Base-by-base conservation (phyloP, 352 stramenopile species). In the Paralagenidium karlingii region DNA sequence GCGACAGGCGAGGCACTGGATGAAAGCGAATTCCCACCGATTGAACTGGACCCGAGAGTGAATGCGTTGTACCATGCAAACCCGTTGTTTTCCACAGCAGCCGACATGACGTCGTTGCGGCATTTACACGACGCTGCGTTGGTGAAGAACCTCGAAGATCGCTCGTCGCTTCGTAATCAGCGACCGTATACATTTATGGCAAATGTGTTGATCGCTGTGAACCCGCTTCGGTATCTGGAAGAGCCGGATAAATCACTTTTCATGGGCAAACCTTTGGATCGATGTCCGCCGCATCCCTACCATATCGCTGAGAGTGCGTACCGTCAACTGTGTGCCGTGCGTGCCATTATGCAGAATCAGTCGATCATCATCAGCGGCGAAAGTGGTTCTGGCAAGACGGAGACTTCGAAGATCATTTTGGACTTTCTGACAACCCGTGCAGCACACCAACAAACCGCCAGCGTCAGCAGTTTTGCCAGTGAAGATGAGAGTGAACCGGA, bases 351-450 rank as follows among this genome's bases (percentile, higher is more conserved):
- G 75, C 71, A 90, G 58, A 90, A 90, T 36, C 90, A 97, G 51
- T 95, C 78, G 1, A 96, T 97, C 53, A 67, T 97, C 24, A 86
- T 96, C n/a, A 95, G 78, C 15, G 89, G 89, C 20, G 89, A 96
- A 44, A 94, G 75, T 26, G 89, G 89, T 6, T 85, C 87, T 0
- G 90, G 90, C 6, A 97, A 97, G 60, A 97, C 90, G 0, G 87
- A 96, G 50, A 93, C 86, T 2, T 95, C 86, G 25, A 96, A 97
- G 58, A 94, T 96, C 46, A 83, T 88, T 11, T 81, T 87, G 71
- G 84, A 90, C 37, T 86, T 91, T 34, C 61, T 90, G 7, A 70
- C 77, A 54, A 47, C 63, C 70, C 8, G 77, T 71, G 0, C 59
- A 75, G 6, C 62, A 78, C 49, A 48, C 15, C 8, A 69, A 59